These are phyloP conservation scores for Microbotryum intermedium DNA, from an alignment of 1,284 basidiomycete genomes.

Conservation along the genomic window DNA sequence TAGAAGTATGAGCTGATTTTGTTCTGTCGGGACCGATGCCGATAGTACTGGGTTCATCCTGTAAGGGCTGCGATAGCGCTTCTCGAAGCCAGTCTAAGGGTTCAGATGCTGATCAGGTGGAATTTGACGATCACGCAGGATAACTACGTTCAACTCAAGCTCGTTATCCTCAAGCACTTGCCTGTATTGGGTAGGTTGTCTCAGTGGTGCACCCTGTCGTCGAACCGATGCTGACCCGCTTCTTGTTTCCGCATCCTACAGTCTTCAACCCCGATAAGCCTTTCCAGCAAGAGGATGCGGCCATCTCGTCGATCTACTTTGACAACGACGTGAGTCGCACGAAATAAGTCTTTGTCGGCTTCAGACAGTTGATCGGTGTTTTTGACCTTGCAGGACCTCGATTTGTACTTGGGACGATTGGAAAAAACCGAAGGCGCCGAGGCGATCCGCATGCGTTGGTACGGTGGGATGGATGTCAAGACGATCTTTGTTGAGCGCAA, in stretches of 20 bases:
- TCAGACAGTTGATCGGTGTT: constrained; percentile 42
- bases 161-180: constrained; percentile 85
- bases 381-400: constrained; percentile 88
- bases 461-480: constrained; percentile 68
- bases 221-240: not conserved
- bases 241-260: constrained; percentile 38
- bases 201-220: not conserved
- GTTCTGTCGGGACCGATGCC: no score
- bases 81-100: not conserved
- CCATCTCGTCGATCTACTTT: constrained; percentile 49
- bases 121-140: constrained; percentile 77
- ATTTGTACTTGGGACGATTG: constrained; percentile 92
- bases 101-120: no score
- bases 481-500: constrained; percentile 98
- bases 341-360: not conserved
- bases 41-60: constrained; percentile 68
- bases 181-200: constrained; percentile 67
- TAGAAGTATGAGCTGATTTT: no score
- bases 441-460: constrained; percentile 93
- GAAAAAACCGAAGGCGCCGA: constrained; percentile 99
- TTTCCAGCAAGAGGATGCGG: constrained; percentile 79
- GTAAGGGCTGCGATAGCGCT: no score
- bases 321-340: constrained; percentile 41
- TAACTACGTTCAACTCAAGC: constrained; percentile 86
- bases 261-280: constrained; percentile 96